phyloP scores from a whole-genome alignment of 179 eudicot species.

The Spergularia azorica region DNA sequence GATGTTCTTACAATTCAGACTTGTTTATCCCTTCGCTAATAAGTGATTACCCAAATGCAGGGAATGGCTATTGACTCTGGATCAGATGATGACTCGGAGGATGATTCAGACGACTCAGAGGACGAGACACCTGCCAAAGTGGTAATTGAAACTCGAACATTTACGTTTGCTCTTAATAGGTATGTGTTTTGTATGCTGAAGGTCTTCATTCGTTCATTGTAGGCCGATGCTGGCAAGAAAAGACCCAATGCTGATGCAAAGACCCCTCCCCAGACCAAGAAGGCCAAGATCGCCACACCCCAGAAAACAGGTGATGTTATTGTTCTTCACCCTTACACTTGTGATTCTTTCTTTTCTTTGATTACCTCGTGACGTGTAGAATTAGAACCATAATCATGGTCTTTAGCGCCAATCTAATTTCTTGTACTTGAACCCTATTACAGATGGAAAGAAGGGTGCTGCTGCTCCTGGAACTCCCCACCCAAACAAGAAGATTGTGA shows the following conservation, averaged over 20 bases:
- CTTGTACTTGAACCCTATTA: background rate
- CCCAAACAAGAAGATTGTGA: constrained; percentile 40
- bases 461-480: constrained; percentile 39
- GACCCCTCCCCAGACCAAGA: constrained; percentile 48
- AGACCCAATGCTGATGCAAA: constrained; percentile 43
- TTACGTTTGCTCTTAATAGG: background rate
- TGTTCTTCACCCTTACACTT: background rate
- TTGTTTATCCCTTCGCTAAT: no score
- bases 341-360: no score
- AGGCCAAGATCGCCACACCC: constrained; percentile 50
- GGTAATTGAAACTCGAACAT: background rate
- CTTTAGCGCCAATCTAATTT: background rate
- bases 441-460: constrained; percentile 46
- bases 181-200: background rate
- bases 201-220: background rate
- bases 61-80: no score
- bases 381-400: background rate
- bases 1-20: no score
- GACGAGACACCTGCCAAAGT: constrained; percentile 37
- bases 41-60: no score
- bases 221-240: constrained; percentile 44
- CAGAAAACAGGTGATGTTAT: constrained; percentile 45
- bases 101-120: constrained; percentile 28
- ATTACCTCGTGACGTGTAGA: no score
- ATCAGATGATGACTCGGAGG: constrained; percentile 1